Evolutionary conservation across 257 asterid species (phyloP), one percentile per base, ranked within the genome.

Genomic region (Striga asiatica): DNA sequence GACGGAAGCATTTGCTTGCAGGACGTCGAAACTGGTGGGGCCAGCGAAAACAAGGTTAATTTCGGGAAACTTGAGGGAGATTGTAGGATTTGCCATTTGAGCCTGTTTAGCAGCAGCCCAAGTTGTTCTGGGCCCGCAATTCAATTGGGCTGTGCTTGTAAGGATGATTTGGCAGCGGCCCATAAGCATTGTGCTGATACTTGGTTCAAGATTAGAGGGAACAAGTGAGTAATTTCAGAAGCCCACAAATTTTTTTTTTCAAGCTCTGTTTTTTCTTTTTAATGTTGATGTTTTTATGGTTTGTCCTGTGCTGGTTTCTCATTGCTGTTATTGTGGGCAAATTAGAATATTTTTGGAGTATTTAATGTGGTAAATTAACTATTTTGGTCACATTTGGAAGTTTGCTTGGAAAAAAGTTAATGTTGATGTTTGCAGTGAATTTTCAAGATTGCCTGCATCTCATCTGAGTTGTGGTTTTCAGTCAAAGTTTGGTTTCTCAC

Each of bases 151-250:
- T 76, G 82, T 62, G 72, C 59, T 35, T 76, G 82, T 49, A 76
- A 76, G 61, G 76, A 66, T 43, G 82, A 76, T 49, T 41, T 76
- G 58, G 74, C 78, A 48, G 71, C 71, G 66, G 76, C 74, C 14
- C 82, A 76, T 32, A 65, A 57, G 51, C 82, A 72, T 29, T 76
- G 82, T 68, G 82, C 82, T 21, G 82, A 76, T 34, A 61, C 82
- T 66, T 76, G 82, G 82, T 76, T 76, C 73, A 76, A 76, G 56
- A 76, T 76, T 50, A 76, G 55, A 50, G 78, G 82, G 20, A 69
- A 76, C 68, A 76, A 65, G 81, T 76, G 8, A 54, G 77, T 42
- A 29, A 18, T 2, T 4, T 7, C 12, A 3, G 32, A 28, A 28
- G 5, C 32, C 32, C 32, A 3, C 7, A 3, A 28, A 41, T 25